phyloP scores from a whole-genome alignment of 305 asterid genomes.

The Striga hermonthica region DNA sequence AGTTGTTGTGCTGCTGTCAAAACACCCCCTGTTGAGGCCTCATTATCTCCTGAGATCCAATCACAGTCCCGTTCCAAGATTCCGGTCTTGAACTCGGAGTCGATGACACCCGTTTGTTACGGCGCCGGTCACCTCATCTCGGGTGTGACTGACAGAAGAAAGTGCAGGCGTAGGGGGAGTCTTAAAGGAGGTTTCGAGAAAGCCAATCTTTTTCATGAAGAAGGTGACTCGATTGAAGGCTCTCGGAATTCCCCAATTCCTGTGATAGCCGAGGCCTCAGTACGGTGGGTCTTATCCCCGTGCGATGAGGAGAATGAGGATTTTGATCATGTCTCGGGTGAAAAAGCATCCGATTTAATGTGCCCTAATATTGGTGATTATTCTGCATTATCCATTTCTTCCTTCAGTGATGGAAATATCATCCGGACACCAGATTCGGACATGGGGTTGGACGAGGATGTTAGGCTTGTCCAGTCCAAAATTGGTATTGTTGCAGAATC shows the following conservation, averaged over 20 bases:
- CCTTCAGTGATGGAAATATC: conserved; percentile 47
- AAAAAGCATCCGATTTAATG: too few species aligned
- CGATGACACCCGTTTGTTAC: conserved; percentile 60
- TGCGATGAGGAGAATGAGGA: conserved; percentile 29
- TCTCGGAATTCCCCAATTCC: conserved; percentile 48
- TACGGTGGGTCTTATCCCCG: conserved; percentile 64
- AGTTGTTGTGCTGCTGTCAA: conserved; percentile 34
- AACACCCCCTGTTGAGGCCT: conserved; percentile 85
- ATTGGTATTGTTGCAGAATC: conserved; percentile 35
- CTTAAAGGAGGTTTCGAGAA: conserved; percentile 48
- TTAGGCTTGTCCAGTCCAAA: conserved; percentile 29
- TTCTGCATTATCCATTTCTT: conserved; percentile 39
- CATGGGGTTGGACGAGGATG: conserved; percentile 33
- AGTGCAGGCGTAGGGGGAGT: conserved; percentile 74
- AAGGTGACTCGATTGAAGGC: conserved; percentile 23
- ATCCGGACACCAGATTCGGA: conserved; percentile 62
- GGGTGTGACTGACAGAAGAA: conserved; percentile 69
- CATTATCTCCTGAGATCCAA: conserved; percentile 83
- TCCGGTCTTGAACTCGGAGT: conserved; percentile 38
- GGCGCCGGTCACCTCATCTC: conserved; percentile 77
- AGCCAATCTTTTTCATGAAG: conserved; percentile 27
- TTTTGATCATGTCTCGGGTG: too few species aligned
- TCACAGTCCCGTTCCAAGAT: conserved; percentile 38
- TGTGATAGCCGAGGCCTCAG: conserved; percentile 60
- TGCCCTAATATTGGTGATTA: conserved; percentile 20